Evolutionary conservation across 495 filamentous ascomycete genomes (phyloP), one percentile per base, ranked within the genome.

Genomic region (Neurospora sp.): DNA sequence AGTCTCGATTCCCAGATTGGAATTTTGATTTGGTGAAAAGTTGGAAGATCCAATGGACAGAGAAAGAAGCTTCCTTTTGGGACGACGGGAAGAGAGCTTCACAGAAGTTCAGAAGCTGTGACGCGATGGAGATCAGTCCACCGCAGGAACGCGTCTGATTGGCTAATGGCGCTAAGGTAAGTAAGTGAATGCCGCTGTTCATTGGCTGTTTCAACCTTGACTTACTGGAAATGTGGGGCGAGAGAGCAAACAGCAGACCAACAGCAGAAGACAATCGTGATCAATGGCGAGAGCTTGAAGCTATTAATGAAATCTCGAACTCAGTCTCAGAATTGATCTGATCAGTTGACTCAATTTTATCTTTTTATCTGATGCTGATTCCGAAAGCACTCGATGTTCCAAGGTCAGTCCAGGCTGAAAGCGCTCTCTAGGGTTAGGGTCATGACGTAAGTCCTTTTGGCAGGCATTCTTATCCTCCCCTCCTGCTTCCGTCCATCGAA

Each of bases 141-240:
- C 72, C 39, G 3, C n/a, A 46, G 22, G 27, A 39, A 77, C 79
- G 79, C 76, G 78, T 78, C 71, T 74, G 41, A 80, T 81, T 80
- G 78, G 78, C 42, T 76, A 61, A 69, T 73, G 31, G 22, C 22
- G n/a, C 10, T 53, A 53, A 41, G 41, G 31, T 18, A 35, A 9
- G 1, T 31, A n/a, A n/a, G n/a, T n/a, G 53, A 8, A 8, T 8
- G 53, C 2, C 27, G 1, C 12, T 61, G 27, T 61, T 61, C 27
- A 61, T 61, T 61, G 53, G 53, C 53, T 66, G 27, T 8, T 66
- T 27, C 12, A 16, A 16, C 27, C 22, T 35, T 9, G 27, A 61
- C 53, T 61, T 35, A 61, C 4, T 16, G 53, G 53, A 61, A 66
- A 66, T 31, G 14, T 66, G 53, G 53, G 53, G 53, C 22, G 0